Evolutionary conservation across 163 green algal genomes (phyloP).

Genomic region (Chlamydomonas reinhardtii): DNA sequence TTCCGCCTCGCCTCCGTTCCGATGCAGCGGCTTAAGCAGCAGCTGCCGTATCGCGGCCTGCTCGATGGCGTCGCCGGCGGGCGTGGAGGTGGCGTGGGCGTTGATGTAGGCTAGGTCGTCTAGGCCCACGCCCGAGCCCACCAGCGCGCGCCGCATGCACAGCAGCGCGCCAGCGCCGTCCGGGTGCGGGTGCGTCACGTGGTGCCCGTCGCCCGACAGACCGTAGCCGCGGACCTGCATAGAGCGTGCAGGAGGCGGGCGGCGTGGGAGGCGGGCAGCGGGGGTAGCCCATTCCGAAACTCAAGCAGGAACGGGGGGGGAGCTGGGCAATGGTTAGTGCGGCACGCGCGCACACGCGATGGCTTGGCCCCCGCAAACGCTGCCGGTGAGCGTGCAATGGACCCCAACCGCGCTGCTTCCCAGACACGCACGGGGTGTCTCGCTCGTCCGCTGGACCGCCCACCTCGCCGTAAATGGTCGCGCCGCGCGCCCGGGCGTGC

Average conservation of each 20-base stretch:
- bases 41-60: slow-evolving; percentile 78
- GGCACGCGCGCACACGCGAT: no score
- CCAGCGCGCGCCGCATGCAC: slow-evolving; percentile 86
- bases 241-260: no score
- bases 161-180: slow-evolving; percentile 86
- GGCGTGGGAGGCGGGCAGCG: background rate
- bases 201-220: slow-evolving; percentile 89
- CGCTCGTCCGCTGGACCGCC: background rate
- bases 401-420: no score
- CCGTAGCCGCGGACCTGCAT: slow-evolving; percentile 86
- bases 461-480: slow-evolving; percentile 89
- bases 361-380: no score
- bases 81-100: slow-evolving; percentile 93
- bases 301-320: no score
- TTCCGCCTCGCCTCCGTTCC: no score
- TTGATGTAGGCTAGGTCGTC: slow-evolving; percentile 91
- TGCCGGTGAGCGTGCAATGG: no score
- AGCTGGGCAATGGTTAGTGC: no score
- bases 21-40: slow-evolving; percentile 60
- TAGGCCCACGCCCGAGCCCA: slow-evolving; percentile 65
- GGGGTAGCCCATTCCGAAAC: no score
- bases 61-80: slow-evolving; percentile 89
- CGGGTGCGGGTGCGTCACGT: slow-evolving; percentile 91
- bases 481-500: slow-evolving; percentile 78
- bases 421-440: no score